phyloP scores from a whole-genome alignment of 345 rosid genomes.

The Mangifera indica region DNA sequence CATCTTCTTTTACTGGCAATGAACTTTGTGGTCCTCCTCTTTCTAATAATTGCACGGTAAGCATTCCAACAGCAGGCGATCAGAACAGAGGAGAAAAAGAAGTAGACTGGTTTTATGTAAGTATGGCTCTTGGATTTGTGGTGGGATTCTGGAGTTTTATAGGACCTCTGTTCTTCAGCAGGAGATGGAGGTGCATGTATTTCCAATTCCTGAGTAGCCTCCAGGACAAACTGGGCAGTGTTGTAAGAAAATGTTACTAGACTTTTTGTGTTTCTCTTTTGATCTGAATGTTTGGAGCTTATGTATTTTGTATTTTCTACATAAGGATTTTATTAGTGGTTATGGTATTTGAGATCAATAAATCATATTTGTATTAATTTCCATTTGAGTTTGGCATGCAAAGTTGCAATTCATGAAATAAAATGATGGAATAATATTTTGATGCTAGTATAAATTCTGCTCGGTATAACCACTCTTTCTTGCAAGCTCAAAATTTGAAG shows the following conservation, averaged over 20 bases:
- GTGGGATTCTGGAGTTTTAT: background rate
- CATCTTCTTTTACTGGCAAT: background rate
- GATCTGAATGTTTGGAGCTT: background rate
- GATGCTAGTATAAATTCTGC: no score
- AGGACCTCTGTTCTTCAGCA: background rate
- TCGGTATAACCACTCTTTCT: no score
- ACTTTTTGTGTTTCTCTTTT: background rate
- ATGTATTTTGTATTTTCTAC: background rate
- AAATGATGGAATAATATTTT: no score
- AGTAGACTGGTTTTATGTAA: background rate
- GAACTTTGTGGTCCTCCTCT: slow-evolving; percentile 8
- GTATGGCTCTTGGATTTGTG: slow-evolving; percentile 4
- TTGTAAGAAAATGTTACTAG: background rate
- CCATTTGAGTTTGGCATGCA: no score
- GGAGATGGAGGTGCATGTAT: background rate
- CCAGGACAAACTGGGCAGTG: background rate
- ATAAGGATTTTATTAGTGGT: no score
- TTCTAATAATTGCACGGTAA: background rate
- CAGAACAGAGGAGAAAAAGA: background rate
- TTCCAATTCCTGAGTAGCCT: background rate
- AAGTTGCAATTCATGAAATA: no score
- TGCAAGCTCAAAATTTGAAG: no score
- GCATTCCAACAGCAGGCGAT: background rate
- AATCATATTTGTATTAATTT: no score
- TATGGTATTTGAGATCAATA: no score